Percentiles rank a stretch among this genome's conserved stretches.
Conservation (phyloP, 306 rosid species). For the Sicyos edulis region DNA sequence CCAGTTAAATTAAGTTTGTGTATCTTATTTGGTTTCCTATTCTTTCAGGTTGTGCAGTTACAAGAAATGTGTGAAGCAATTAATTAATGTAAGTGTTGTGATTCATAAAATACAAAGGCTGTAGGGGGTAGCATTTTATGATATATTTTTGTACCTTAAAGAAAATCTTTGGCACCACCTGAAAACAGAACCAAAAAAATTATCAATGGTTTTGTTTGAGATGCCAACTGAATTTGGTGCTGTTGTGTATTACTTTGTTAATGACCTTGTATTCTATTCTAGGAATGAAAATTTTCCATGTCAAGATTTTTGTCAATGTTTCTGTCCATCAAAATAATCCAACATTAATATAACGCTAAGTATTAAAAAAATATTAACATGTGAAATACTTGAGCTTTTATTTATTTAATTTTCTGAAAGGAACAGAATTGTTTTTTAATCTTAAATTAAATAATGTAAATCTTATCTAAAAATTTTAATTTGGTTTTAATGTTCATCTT, state of each 20-base stretch:
- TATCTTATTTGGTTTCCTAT: neutral
- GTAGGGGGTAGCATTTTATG: neutral
- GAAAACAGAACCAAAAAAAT: neutral
- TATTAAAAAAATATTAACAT: too few species aligned
- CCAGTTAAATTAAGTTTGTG: too few species aligned
- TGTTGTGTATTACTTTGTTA: neutral
- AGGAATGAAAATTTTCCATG: neutral
- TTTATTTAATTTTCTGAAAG: too few species aligned
- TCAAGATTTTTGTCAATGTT: neutral
- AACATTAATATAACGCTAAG: too few species aligned
- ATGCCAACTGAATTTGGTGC: neutral
- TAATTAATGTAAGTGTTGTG: neutral
- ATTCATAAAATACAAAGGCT: neutral
- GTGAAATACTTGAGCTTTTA: too few species aligned
- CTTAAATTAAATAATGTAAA: too few species aligned
- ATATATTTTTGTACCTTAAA: too few species aligned
- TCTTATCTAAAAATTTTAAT: too few species aligned
- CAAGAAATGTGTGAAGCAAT: neutral
- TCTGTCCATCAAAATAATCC: too few species aligned
- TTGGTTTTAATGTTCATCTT: too few species aligned
- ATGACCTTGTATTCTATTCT: neutral
- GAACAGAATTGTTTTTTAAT: too few species aligned
- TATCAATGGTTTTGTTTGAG: neutral
- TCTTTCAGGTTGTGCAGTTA: constrained; percentile 2
- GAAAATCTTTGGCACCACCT: neutral